A percentile compares a stretch with the other conserved stretches of the same genome.
Evolutionary conservation across 495 filamentous ascomycete genomes (phyloP).

Genomic region (Mytilinidion resinicola): DNA sequence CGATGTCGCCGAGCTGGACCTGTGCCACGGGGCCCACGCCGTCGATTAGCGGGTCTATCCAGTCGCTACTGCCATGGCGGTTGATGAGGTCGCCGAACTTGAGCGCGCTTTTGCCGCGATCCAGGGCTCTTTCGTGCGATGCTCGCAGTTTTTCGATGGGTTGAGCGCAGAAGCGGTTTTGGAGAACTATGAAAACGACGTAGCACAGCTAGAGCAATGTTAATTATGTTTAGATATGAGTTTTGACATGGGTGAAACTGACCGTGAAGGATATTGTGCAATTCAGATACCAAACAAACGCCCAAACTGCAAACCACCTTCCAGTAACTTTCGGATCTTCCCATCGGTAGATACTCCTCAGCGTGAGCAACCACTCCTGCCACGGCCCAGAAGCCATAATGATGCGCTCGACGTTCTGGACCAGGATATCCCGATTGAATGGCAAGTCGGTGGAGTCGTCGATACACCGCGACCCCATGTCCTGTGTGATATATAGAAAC

Average conservation of each 20-base stretch:
- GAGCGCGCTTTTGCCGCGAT: slow-evolving; percentile 14
- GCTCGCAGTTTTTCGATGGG: slow-evolving; percentile 18
- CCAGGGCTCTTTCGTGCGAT: slow-evolving; percentile 22
- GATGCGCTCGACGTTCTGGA: slow-evolving; percentile 20
- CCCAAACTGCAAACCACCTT: slow-evolving; percentile 23
- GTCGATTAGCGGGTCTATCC: slow-evolving; percentile 29
- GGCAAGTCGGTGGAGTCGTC: slow-evolving; percentile 22
- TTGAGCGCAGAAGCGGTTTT: slow-evolving; percentile 13
- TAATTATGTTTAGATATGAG: background rate
- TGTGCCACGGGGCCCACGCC: slow-evolving; percentile 28
- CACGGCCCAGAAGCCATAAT: slow-evolving; percentile 27
- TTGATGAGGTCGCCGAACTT: slow-evolving; percentile 29
- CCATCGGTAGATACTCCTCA: slow-evolving; percentile 29
- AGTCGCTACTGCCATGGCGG: slow-evolving; percentile 25
- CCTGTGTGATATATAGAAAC: slow-evolving; percentile 22
- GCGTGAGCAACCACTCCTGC: slow-evolving; percentile 27
- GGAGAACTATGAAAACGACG: slow-evolving; percentile 24
- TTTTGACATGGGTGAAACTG: background rate
- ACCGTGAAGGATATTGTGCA: slow-evolving; percentile 28
- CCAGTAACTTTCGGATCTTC: slow-evolving; percentile 26
- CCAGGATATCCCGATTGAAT: slow-evolving; percentile 23
- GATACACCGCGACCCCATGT: slow-evolving; percentile 21
- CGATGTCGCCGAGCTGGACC: slow-evolving; percentile 26
- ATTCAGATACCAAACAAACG: slow-evolving; percentile 21
- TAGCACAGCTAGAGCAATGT: slow-evolving; percentile 18